These are phyloP conservation scores for Cucumis melo DNA, from an alignment of 306 rosid species.

Conservation along the genomic window DNA sequence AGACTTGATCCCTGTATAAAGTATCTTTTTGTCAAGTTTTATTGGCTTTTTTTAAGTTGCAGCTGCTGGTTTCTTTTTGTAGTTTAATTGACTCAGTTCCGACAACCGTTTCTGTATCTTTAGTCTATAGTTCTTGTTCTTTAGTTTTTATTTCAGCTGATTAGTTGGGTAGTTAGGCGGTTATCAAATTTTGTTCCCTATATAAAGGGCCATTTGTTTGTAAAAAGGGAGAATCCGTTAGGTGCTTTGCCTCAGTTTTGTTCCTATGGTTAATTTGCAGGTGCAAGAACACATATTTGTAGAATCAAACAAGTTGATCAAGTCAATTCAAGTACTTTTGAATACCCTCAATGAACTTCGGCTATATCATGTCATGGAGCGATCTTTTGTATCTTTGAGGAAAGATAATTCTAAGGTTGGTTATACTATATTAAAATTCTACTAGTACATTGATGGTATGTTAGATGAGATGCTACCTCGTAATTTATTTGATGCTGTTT, in stretches of 20 bases:
- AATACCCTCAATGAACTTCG: slow-evolving; percentile 86
- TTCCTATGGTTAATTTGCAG: slow-evolving; percentile 37
- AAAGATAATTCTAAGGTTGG: slow-evolving; percentile 54
- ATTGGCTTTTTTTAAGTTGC: no score
- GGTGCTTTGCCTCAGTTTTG: not conserved
- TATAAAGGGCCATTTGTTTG: not conserved
- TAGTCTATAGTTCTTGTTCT: not conserved
- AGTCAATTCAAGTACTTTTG: slow-evolving; percentile 76
- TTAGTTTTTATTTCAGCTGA: not conserved
- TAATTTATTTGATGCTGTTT: not conserved
- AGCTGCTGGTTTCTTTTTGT: no score
- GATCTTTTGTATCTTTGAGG: slow-evolving; percentile 23
- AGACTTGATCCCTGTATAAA: no score
- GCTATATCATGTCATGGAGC: slow-evolving; percentile 46
- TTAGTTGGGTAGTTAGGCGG: not conserved
- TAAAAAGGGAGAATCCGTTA: not conserved
- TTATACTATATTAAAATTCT: not conserved
- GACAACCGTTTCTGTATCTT: not conserved
- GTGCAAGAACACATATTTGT: slow-evolving; percentile 63
- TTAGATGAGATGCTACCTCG: not conserved
- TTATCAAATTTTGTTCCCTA: not conserved
- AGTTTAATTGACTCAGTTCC: not conserved
- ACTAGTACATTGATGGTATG: not conserved
- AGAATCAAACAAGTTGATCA: slow-evolving; percentile 56
- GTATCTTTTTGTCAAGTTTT: no score